These are phyloP conservation scores for Epichloe sibirici DNA, from an alignment of 2,329 filamentous ascomycete genomes.

Conservation along the genomic window DNA sequence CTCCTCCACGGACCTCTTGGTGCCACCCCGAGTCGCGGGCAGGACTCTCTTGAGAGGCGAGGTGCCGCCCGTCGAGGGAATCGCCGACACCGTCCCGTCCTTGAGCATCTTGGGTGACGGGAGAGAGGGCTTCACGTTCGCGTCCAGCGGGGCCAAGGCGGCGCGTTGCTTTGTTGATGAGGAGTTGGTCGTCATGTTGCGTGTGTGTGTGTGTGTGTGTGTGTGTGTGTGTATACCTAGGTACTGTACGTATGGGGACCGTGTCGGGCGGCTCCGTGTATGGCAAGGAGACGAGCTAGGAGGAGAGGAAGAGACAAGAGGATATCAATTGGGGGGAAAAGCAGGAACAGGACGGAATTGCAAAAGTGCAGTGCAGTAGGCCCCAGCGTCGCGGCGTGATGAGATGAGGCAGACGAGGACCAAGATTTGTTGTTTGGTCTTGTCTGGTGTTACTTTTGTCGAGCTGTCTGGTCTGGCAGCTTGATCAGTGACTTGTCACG, in stretches of 20 bases:
- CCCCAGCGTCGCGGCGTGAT: background rate
- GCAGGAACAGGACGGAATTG: background rate
- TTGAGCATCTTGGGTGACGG: slow-evolving; percentile 11
- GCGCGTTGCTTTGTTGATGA: slow-evolving; percentile 36
- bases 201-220: background rate
- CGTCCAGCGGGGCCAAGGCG: slow-evolving; percentile 34
- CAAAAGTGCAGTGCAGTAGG: background rate
- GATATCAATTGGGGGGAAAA: background rate
- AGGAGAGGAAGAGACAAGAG: background rate
- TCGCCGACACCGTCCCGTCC: background rate
- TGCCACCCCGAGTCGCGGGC: slow-evolving; percentile 8
- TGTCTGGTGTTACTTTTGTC: background rate
- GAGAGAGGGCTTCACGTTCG: slow-evolving; percentile 27
- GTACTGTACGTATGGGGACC: background rate
- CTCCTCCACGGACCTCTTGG: slow-evolving; percentile 15
- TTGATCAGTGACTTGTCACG: background rate
- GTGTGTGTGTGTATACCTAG: background rate
- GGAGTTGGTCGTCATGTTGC: background rate
- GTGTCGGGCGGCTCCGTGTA: background rate
- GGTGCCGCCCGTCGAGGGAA: slow-evolving; percentile 2
- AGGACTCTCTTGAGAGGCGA: slow-evolving; percentile 8
- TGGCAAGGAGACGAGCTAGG: background rate
- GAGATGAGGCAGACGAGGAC: background rate
- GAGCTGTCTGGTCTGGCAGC: background rate
- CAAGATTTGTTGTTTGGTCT: background rate